phyloP scores from a whole-genome alignment of 169 alveolate genomes.

The Plasmodium malariae region DNA sequence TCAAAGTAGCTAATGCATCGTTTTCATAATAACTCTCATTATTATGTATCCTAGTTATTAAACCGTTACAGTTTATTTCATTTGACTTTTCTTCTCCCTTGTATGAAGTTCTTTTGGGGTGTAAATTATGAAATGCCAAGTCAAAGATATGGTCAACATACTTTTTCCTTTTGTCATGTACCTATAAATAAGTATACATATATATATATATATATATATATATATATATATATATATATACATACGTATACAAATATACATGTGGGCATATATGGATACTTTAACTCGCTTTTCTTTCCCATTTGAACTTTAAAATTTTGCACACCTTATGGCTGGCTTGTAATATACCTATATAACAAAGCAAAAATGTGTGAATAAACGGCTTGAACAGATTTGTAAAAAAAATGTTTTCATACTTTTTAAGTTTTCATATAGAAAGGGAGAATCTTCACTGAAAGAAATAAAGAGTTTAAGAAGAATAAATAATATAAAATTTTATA shows the following conservation, averaged over 20 bases:
- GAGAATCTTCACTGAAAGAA: conserved; percentile 49
- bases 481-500: background rate
- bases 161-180: conserved; percentile 19
- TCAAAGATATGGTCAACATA: conserved; percentile 31
- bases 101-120: background rate
- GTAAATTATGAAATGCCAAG: conserved; percentile 6
- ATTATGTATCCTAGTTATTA: background rate
- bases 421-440: conserved; percentile 58
- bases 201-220: background rate
- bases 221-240: background rate
- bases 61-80: background rate
- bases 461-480: conserved; percentile 6
- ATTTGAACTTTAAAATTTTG: background rate
- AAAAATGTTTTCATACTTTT: conserved; percentile 28
- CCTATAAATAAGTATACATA: conserved; percentile 24
- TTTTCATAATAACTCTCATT: background rate
- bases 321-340: conserved; percentile 26
- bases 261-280: background rate
- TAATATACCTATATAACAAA: conserved; percentile 31
- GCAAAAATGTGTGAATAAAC: conserved; percentile 16
- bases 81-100: background rate
- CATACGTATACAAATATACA: background rate
- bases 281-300: background rate
- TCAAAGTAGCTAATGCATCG: background rate
- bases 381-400: background rate